These are phyloP conservation scores for Backusella parvicylindrica DNA, from an alignment of 192 early-diverging fungal genomes.

Conservation along the genomic window DNA sequence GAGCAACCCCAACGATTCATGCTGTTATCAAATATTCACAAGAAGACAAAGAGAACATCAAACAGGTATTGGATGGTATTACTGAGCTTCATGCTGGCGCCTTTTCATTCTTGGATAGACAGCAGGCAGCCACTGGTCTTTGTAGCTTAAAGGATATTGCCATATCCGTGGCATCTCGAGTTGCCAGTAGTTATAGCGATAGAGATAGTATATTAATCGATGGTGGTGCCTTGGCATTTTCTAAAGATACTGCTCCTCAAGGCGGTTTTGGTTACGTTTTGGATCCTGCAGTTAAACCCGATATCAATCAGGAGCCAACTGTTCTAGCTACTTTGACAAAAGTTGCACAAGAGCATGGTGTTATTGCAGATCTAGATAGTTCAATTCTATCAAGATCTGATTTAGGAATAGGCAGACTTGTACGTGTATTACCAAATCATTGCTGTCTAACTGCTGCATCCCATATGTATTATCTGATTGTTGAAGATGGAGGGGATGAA, in stretches of 20 bases:
- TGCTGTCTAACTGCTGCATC: conserved; percentile 31
- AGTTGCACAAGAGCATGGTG: conserved; percentile 33
- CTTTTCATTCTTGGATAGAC: conserved; percentile 29
- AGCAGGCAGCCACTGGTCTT: conserved; percentile 25
- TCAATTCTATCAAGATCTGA: conserved; percentile 6
- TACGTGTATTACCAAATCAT: conserved; percentile 29
- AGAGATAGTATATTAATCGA: conserved; percentile 26
- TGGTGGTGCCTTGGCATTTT: conserved; percentile 32
- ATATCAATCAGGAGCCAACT: neutral
- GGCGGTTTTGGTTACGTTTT: conserved; percentile 27
- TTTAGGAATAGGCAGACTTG: conserved; percentile 15
- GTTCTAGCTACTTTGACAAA: conserved; percentile 10
- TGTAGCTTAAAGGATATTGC: conserved; percentile 12
- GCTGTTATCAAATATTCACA: conserved; percentile 8
- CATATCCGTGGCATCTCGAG: conserved; percentile 22
- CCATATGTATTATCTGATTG: conserved; percentile 26
- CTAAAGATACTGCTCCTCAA: conserved; percentile 32
- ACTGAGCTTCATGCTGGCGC: conserved; percentile 34
- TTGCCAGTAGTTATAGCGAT: conserved; percentile 26
- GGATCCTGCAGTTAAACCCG: neutral
- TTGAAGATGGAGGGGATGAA: conserved; percentile 21
- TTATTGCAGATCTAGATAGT: conserved; percentile 20
- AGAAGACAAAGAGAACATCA: conserved; percentile 1
- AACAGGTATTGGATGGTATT: conserved; percentile 17
- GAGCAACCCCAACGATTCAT: conserved; percentile 32